Conservation (phyloP, 1,139 yeast genomes). For the Casaregolazyma lundiana region DNA sequence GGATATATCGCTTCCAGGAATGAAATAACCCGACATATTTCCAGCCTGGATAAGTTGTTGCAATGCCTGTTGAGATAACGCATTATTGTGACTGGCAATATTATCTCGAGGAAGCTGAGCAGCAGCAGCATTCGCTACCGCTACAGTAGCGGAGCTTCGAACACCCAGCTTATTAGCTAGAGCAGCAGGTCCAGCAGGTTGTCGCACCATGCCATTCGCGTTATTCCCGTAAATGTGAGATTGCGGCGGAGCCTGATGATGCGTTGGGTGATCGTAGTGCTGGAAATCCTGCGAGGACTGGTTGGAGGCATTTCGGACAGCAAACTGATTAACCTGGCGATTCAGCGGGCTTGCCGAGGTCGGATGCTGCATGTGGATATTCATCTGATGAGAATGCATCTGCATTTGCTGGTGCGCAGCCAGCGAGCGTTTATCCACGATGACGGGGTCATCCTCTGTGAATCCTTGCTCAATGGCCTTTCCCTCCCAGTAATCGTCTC, state of each 20-base stretch:
- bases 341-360: not conserved
- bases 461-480: constrained; percentile 57
- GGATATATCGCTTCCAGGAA: constrained; percentile 29
- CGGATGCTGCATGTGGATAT: not conserved
- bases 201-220: not conserved
- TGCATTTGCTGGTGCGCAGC: constrained; percentile 19
- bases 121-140: constrained; percentile 3
- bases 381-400: constrained; percentile 10
- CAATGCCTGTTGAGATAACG: constrained; percentile 4
- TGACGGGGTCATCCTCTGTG: constrained; percentile 43
- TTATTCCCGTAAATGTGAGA: not conserved
- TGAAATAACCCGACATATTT: constrained; percentile 15
- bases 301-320: constrained; percentile 3
- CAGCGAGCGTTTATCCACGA: constrained; percentile 25
- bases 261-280: constrained; percentile 2
- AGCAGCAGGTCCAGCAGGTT: not conserved
- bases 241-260: not conserved
- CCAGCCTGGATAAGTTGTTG: constrained; percentile 7
- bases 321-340: constrained; percentile 4
- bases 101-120: constrained; percentile 1
- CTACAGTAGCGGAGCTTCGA: constrained; percentile 1
- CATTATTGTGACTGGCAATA: not conserved
- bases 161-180: not conserved
- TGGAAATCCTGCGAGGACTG: constrained; percentile 1
- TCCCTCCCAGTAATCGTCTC: constrained; percentile 79